phyloP scores from a whole-genome alignment of 2,329 filamentous ascomycete species.

The Talaromyces sp. region DNA sequence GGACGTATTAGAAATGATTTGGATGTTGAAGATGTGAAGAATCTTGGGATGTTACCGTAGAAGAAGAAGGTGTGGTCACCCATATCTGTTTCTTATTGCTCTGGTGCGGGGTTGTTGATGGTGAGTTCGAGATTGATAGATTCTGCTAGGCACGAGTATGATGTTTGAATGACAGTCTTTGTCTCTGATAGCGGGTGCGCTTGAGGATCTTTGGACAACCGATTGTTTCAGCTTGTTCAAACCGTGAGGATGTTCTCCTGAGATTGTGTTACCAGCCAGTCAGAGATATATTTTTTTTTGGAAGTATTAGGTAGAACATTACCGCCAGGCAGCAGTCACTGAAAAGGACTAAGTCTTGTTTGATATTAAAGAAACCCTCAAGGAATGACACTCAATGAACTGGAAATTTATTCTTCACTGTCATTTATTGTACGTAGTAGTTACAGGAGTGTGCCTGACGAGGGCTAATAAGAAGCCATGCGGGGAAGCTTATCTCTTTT shows the following conservation, averaged over 20 bases:
- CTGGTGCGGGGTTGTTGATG: slow-evolving; percentile 1
- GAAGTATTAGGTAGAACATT: too few species aligned
- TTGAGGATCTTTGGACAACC: not conserved
- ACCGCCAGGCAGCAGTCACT: too few species aligned
- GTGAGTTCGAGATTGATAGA: not conserved
- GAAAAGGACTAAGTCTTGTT: too few species aligned
- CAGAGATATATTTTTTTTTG: not conserved
- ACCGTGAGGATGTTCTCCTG: not conserved
- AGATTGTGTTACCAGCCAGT: too few species aligned
- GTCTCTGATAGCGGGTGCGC: not conserved
- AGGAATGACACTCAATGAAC: too few species aligned
- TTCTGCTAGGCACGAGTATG: not conserved
- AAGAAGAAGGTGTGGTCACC: slow-evolving; percentile 56
- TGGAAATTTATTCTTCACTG: not conserved
- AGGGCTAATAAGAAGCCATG: not conserved
- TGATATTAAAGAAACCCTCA: too few species aligned
- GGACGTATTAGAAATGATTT: not conserved
- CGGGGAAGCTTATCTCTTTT: not conserved
- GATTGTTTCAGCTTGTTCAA: not conserved
- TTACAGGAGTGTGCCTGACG: not conserved
- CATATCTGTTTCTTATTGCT: slow-evolving; percentile 26
- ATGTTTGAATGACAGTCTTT: not conserved
- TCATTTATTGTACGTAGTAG: not conserved
- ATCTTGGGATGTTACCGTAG: slow-evolving; percentile 46
- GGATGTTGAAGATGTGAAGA: not conserved